Evolutionary conservation across 495 filamentous ascomycete genomes (phyloP).

Genomic region (Letharia lupina): DNA sequence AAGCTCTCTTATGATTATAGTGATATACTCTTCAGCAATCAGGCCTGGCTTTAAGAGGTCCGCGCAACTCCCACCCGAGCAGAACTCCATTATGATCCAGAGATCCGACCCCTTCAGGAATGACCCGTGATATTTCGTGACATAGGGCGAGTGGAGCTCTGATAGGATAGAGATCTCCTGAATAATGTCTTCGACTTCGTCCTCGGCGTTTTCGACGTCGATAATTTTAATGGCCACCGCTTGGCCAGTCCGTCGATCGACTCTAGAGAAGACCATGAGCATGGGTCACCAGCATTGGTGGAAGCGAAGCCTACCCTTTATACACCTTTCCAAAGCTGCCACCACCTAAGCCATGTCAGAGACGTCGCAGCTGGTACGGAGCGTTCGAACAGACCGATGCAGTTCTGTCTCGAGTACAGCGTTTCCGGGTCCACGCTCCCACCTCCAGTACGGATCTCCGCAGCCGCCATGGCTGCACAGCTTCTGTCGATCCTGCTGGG

Average conservation of each 20-base stretch:
- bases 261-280: slow-evolving; percentile 44
- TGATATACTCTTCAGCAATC: slow-evolving; percentile 91
- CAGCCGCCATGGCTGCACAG: slow-evolving; percentile 7
- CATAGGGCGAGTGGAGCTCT: slow-evolving; percentile 85
- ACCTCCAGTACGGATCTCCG: slow-evolving; percentile 6
- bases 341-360: slow-evolving; percentile 43
- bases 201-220: slow-evolving; percentile 95
- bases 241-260: slow-evolving; percentile 76
- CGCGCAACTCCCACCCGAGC: slow-evolving; percentile 83
- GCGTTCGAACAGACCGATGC: slow-evolving; percentile 61
- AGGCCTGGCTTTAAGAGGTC: slow-evolving; percentile 85
- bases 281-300: slow-evolving; percentile 6
- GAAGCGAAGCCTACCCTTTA: slow-evolving; percentile 60
- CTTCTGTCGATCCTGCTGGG: neutral
- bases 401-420: slow-evolving; percentile 86
- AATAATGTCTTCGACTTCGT: slow-evolving; percentile 98
- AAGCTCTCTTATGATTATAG: slow-evolving; percentile 85
- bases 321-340: slow-evolving; percentile 94
- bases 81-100: slow-evolving; percentile 98
- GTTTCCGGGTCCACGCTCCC: slow-evolving; percentile 63
- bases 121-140: slow-evolving; percentile 94
- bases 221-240: slow-evolving; percentile 93
- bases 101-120: slow-evolving; percentile 91
- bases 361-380: neutral
- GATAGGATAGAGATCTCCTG: slow-evolving; percentile 95